Percentiles rank a stretch among this genome's conserved stretches.
phyloP scores from a whole-genome alignment of 2,329 filamentous ascomycete genomes.

The Ascochyta viciae-villosae region DNA sequence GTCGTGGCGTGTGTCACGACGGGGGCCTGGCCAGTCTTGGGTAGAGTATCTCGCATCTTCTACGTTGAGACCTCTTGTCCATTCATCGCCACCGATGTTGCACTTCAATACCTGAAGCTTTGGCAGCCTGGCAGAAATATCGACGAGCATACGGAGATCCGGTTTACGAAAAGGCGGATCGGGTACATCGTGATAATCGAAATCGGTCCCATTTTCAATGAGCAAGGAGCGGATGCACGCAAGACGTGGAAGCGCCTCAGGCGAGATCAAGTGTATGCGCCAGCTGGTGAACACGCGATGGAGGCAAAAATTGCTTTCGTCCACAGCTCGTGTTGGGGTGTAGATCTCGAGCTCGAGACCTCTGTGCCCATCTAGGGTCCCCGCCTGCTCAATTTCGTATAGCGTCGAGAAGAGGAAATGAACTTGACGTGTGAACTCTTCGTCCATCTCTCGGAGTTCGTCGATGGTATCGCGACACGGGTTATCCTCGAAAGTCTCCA shows the following conservation, averaged over 20 bases:
- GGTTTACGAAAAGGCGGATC: slow-evolving; percentile 12
- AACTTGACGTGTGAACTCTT: slow-evolving; percentile 20
- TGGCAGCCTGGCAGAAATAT: slow-evolving; percentile 15
- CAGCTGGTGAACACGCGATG: slow-evolving; percentile 14
- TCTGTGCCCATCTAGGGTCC: not conserved
- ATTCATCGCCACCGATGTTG: slow-evolving; percentile 15
- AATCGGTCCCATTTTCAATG: not conserved
- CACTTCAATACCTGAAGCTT: slow-evolving; percentile 9
- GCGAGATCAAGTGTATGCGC: slow-evolving; percentile 21
- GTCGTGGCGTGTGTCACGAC: slow-evolving; percentile 29
- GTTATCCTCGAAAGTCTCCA: slow-evolving; percentile 1
- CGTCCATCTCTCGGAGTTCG: slow-evolving; percentile 17
- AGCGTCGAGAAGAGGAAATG: slow-evolving; percentile 15
- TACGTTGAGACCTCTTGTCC: not conserved
- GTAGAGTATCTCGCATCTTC: slow-evolving; percentile 9
- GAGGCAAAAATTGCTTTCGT: slow-evolving; percentile 2
- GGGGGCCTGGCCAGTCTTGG: slow-evolving; percentile 28
- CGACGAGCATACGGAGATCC: slow-evolving; percentile 24
- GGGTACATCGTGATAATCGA: not conserved
- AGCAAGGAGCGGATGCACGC: slow-evolving; percentile 16
- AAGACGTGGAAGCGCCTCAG: slow-evolving; percentile 19
- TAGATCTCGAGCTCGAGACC: slow-evolving; percentile 16
- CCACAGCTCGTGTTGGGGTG: slow-evolving; percentile 5
- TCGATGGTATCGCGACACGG: slow-evolving; percentile 15
- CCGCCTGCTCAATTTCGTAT: slow-evolving; percentile 1